Conservation (phyloP, 345 rosid species). For the Tarenaya hassleriana region DNA sequence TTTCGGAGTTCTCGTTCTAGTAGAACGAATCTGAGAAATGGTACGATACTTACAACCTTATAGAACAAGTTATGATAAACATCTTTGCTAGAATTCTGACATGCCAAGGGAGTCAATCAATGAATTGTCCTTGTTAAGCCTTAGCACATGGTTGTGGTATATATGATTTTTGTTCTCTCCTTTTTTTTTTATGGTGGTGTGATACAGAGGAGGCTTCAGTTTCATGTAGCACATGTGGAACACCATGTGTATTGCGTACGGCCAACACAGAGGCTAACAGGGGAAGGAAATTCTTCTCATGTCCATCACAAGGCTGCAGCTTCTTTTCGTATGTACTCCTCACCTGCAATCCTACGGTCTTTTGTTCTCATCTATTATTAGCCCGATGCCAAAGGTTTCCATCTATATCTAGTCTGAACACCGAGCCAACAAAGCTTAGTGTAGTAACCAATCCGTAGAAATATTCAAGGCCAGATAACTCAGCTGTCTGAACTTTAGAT, state of each 20-base stretch:
- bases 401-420: not conserved
- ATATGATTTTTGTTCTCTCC: no score
- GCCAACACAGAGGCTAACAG: slow-evolving; percentile 85
- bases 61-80: no score
- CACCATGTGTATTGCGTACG: slow-evolving; percentile 57
- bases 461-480: no score
- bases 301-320: slow-evolving; percentile 72
- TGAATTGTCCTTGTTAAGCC: no score
- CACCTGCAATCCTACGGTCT: not conserved
- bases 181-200: not conserved
- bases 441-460: no score
- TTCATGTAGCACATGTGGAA: slow-evolving; percentile 64
- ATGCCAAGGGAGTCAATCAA: no score
- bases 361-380: not conserved
- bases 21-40: slow-evolving; percentile 38
- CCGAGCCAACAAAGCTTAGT: no score
- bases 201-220: slow-evolving; percentile 63
- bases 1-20: slow-evolving; percentile 38
- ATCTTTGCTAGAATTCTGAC: not conserved
- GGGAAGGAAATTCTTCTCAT: slow-evolving; percentile 88
- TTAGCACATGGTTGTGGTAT: not conserved
- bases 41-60: slow-evolving; percentile 35
- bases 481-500: no score
- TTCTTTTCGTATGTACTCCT: slow-evolving; percentile 62
- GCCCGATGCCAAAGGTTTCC: not conserved